Conservation (phyloP, 2,329 filamentous ascomycete genomes). For the Gremmenia infestans region DNA sequence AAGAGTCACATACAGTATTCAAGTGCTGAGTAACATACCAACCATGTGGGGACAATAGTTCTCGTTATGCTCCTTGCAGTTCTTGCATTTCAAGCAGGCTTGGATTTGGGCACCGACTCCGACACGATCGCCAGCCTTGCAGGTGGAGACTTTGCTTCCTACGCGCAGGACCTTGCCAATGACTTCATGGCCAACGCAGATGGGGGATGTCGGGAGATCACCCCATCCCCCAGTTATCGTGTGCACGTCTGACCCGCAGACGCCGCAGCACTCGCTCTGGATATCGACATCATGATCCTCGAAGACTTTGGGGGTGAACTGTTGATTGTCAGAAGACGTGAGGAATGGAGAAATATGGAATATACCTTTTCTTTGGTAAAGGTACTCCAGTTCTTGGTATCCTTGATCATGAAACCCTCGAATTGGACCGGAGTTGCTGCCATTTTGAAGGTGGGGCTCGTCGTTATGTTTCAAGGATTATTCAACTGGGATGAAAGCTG, state of each 20-base stretch:
- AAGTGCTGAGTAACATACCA: constrained; percentile 2
- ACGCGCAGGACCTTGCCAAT: constrained; percentile 41
- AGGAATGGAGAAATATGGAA: neutral
- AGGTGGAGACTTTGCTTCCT: constrained; percentile 54
- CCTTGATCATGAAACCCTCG: constrained; percentile 51
- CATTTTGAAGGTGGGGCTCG: constrained; percentile 10
- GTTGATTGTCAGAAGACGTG: neutral
- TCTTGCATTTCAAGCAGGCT: constrained; percentile 43
- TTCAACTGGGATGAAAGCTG: neutral
- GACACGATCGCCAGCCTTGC: constrained; percentile 47
- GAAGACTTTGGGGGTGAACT: constrained; percentile 69
- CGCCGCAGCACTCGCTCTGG: constrained; percentile 75
- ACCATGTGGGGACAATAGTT: constrained; percentile 25
- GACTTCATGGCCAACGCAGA: constrained; percentile 44
- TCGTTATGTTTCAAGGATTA: neutral
- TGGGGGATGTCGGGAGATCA: constrained; percentile 12
- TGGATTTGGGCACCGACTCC: constrained; percentile 49
- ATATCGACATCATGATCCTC: constrained; percentile 83
- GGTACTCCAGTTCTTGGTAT: constrained; percentile 22
- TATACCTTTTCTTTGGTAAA: constrained; percentile 24
- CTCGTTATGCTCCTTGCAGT: constrained; percentile 24
- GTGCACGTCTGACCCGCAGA: constrained; percentile 68
- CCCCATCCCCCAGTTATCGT: constrained; percentile 55
- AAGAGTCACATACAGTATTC: no score
- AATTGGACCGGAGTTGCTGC: constrained; percentile 49